phyloP scores from a whole-genome alignment of 2,329 filamentous ascomycete genomes.

The Fusarium buharicum region DNA sequence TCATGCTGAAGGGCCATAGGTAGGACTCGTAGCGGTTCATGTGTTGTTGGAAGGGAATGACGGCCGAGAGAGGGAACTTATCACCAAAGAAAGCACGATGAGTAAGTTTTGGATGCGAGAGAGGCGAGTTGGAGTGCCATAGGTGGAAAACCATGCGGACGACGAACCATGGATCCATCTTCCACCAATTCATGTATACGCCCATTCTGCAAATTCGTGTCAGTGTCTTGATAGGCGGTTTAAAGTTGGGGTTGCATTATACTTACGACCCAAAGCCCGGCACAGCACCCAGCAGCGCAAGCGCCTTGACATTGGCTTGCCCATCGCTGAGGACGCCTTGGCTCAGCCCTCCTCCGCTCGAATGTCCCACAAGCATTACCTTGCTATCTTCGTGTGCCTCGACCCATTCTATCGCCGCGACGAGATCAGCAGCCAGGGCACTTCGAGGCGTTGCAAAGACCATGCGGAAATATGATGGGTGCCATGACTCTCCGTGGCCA shows the following conservation, averaged over 20 bases:
- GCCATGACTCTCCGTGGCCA: constrained; percentile 64
- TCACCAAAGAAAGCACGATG: constrained; percentile 62
- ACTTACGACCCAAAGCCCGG: constrained; percentile 54
- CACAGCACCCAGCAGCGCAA: constrained; percentile 59
- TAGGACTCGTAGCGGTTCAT: constrained; percentile 63
- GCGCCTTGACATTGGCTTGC: constrained; percentile 54
- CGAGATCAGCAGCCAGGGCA: constrained; percentile 57
- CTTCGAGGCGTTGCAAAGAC: constrained; percentile 57
- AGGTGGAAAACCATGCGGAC: constrained; percentile 58
- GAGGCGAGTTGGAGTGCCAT: constrained; percentile 62
- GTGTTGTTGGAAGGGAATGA: constrained; percentile 55
- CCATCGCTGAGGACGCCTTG: constrained; percentile 60
- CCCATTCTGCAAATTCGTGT: constrained; percentile 50
- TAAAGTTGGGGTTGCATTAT: neutral
- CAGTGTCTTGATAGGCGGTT: constrained; percentile 2
- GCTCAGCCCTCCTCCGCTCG: constrained; percentile 60
- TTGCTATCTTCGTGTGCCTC: constrained; percentile 43
- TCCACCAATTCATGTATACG: constrained; percentile 59
- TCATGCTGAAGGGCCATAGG: constrained; percentile 62
- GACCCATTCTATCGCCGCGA: constrained; percentile 55
- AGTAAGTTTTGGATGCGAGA: constrained; percentile 61
- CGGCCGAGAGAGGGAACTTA: constrained; percentile 52
- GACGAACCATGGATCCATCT: constrained; percentile 60
- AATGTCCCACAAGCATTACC: constrained; percentile 61
- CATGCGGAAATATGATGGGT: constrained; percentile 60